Evolutionary conservation across 2,329 filamentous ascomycete species (phyloP).

Genomic region (Talaromyces rugulosus): DNA sequence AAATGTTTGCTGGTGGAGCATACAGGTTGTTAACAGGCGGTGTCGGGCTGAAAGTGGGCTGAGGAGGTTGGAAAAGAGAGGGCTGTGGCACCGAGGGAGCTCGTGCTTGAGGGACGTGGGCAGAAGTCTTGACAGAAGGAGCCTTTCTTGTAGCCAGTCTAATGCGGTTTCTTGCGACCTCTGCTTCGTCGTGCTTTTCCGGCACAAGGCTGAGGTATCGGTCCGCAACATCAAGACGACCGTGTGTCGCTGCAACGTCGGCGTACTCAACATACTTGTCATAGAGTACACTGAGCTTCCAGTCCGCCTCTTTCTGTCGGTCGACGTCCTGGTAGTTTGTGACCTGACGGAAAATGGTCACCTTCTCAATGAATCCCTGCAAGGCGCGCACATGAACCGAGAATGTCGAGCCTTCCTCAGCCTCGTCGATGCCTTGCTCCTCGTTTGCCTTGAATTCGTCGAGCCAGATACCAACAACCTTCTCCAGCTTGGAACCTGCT

Average conservation of each 20-base stretch:
- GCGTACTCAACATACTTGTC: conserved; percentile 97
- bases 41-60: conserved; percentile 27
- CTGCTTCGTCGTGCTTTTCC: conserved; percentile 75
- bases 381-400: conserved; percentile 84
- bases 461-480: conserved; percentile 93
- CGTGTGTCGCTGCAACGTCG: conserved; percentile 87
- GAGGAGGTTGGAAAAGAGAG: conserved; percentile 32
- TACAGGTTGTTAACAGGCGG: conserved; percentile 37
- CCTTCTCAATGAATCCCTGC: conserved; percentile 96
- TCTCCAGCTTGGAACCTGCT: conserved; percentile 92
- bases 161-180: conserved; percentile 79
- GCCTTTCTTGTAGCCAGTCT: conserved; percentile 73
- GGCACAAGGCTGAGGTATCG: conserved; percentile 89
- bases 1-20: conserved; percentile 30
- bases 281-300: conserved; percentile 86
- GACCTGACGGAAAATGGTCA: conserved; percentile 91
- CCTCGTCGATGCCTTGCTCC: conserved; percentile 65
- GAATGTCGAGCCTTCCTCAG: conserved; percentile 73
- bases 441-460: conserved; percentile 83
- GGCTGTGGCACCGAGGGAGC: conserved; percentile 30
- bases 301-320: conserved; percentile 65
- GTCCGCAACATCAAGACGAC: conserved; percentile 79
- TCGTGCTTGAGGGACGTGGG: conserved; percentile 27
- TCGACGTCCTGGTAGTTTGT: conserved; percentile 86
- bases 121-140: conserved; percentile 41